phyloP scores from a whole-genome alignment of 169 alveolate genomes.

The Amoebophrya sp. region DNA sequence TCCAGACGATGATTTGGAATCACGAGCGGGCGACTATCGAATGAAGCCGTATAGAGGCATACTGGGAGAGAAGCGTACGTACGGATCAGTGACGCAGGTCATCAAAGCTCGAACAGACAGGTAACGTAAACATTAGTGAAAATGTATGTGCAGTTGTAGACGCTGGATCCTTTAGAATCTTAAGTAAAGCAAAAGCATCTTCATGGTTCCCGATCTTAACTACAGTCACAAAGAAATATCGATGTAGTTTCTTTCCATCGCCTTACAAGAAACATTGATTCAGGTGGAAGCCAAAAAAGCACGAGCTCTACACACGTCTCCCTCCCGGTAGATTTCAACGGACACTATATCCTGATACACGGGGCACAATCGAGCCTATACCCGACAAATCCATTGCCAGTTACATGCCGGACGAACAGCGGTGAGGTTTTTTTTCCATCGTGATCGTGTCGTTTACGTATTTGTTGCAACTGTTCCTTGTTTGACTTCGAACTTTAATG shows the following conservation, averaged over 20 bases:
- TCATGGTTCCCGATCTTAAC: no score
- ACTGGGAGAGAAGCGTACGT: neutral
- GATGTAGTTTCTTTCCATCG: no score
- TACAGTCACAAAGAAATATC: no score
- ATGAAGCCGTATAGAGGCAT: neutral
- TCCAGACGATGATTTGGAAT: neutral
- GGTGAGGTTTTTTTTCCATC: no score
- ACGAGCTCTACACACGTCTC: neutral
- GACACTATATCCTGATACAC: neutral
- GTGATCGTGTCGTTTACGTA: no score
- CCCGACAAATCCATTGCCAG: neutral
- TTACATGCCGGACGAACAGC: neutral
- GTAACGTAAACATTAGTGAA: no score
- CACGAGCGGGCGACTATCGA: conserved; percentile 10
- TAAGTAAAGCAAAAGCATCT: no score
- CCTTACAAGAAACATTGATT: no score
- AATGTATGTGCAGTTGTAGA: no score
- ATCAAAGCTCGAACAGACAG: conserved; percentile 2
- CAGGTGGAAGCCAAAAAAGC: neutral
- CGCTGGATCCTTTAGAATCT: no score
- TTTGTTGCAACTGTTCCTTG: no score
- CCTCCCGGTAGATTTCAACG: neutral
- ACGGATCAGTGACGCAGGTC: neutral
- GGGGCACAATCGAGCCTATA: neutral
- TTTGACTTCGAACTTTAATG: no score